phyloP scores from a whole-genome alignment of 768 basidiomycete genomes.

The Hericium rajendrae region DNA sequence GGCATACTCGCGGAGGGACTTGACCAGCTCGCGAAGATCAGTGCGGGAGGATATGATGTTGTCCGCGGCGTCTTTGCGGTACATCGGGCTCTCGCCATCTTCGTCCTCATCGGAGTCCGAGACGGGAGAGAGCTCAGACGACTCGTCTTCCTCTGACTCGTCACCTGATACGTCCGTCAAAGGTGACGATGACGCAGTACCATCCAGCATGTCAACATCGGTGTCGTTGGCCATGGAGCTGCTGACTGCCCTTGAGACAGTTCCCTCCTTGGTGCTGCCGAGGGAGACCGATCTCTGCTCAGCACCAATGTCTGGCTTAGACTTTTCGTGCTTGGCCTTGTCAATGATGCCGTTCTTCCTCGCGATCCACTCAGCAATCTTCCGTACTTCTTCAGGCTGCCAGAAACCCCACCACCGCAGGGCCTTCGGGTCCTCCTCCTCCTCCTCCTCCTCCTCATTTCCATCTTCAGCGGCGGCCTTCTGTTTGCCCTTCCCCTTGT shows the following conservation, averaged over 20 bases:
- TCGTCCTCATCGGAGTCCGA: conserved; percentile 14
- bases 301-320: background rate
- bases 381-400: conserved; percentile 53
- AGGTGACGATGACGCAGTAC: conserved; percentile 10
- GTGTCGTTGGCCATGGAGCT: background rate
- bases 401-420: conserved; percentile 75
- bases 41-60: conserved; percentile 17
- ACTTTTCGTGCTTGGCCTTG: conserved; percentile 4
- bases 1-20: conserved; percentile 50
- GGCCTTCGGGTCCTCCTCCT: conserved; percentile 27
- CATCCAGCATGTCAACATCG: conserved; percentile 2
- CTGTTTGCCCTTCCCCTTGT: conserved; percentile 17
- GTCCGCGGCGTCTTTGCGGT: conserved; percentile 6
- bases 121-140: conserved; percentile 8
- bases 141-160: conserved; percentile 5
- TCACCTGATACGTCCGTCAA: conserved; percentile 11
- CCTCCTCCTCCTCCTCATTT: conserved; percentile 23
- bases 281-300: background rate
- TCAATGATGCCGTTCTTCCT: conserved; percentile 35
- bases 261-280: background rate
- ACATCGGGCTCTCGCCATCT: conserved; percentile 8
- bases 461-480: conserved; percentile 9
- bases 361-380: conserved; percentile 56
- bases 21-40: conserved; percentile 38
- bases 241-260: background rate